Evolutionary conservation across 768 basidiomycete species (phyloP), one percentile per base, ranked within the genome.

Genomic region (Phanerochaete carnosa): DNA sequence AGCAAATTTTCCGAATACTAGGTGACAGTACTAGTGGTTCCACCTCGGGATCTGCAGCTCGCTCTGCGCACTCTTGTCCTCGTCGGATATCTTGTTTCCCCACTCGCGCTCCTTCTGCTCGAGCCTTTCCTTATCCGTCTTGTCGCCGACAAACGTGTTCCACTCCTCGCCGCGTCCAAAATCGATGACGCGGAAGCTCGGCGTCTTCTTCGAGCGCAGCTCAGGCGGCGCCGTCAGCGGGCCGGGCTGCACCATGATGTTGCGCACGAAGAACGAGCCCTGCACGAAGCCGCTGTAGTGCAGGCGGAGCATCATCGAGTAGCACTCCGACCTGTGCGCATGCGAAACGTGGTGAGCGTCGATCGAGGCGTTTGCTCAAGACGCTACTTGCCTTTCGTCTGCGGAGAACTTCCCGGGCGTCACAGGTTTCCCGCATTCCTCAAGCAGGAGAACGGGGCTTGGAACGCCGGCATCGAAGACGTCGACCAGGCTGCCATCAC

Each of bases 131-230:
- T 59, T 39, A 19, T 50, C 37, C 6, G 30, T 23, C 26, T 16
- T 25, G 35, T 52, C 37, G 6, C 37, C 47, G 37, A 35, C 23
- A 26, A 50, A 49, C 4, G 4, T 16, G 8, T 11, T 37, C 26
- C 25, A 59, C 37, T 52, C 11, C 23, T 7, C 33, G 2, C 58
- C 58, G 1, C 80, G 72, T 19, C 82, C 82, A 46, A 81, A 81
- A 63, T 83, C 81, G 49, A 83, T 79, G 59, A 83, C 28, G 16
- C 81, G 75, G 62, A 80, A 83, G 47, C 72, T 74, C 9, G 75
- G 75, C 0, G 62, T 51, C 16, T 60, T 19, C 32, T 65, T 11
- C 5, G 72, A 70, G 15, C 76, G 72, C 43, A 61, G 28, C 7
- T 25, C 28, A 1, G 68, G 72, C 1, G 72, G 71, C 22, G 64